Base-by-base conservation (phyloP, 306 rosid species). In the Arachis hypogaea region DNA sequence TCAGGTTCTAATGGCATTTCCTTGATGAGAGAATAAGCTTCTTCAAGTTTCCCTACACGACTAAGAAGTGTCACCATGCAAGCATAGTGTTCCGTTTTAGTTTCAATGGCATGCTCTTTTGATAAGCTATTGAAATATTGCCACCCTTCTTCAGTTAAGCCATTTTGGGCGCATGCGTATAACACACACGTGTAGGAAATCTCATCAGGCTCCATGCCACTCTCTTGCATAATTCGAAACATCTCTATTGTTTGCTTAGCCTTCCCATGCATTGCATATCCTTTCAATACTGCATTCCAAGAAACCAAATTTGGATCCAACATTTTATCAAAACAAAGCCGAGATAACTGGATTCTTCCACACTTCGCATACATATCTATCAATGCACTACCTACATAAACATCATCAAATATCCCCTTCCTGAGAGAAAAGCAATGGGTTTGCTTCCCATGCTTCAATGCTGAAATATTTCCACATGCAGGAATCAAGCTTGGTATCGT, bases 401-500 rank as follows among this genome's bases (percentile, higher is more conserved):
- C 89, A 77, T 89, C 84, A 70, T 66, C 59, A 51, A 79, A 79
- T 62, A 89, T 65, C 40, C 87, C 92, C 63, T 49, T 85, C 72
- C 92, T 83, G 18, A 88, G 76, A 49, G 93, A 71, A 79, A 88
- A 92, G 74, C 92, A 87, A 73, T 86, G 97, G 71, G 86, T 81
- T 71, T 86, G 90, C 85, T 89, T 87, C 38, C 96, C 97, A 9
- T 85, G 88, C 71, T 36, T 77, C 36, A 92, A 76, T 6, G 96
- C 92, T 4, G 93, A 88, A 73, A 92, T 78, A 73, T 92, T 92
- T 47, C 96, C 96, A 79, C 96, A 89, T 67, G 93, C 96, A 11
- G 97, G 97, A 74, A 92, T 86, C 83, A 92, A 83, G 77, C 96
- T 88, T 11, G 97, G 93, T 79, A 92, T 88, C 3, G 97, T 92